Conservation (phyloP, 2,329 filamentous ascomycete genomes). For the Aquanectria penicillioides region DNA sequence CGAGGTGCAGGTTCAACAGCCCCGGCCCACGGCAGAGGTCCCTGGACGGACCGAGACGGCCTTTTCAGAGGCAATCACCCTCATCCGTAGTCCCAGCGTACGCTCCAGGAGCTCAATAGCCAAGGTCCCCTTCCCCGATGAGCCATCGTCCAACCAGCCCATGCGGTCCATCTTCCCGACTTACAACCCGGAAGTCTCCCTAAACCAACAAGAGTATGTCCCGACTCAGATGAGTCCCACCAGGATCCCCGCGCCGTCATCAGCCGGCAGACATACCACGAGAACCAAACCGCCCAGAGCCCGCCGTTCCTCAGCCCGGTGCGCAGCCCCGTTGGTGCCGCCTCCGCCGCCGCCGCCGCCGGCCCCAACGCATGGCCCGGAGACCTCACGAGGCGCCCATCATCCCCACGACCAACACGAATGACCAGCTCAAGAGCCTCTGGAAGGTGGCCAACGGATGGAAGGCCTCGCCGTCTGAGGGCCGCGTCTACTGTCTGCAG, state of each 20-base stretch:
- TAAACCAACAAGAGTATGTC: conserved; percentile 76
- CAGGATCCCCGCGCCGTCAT: conserved; percentile 72
- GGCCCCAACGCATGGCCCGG: conserved; percentile 40
- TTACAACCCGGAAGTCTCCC: conserved; percentile 74
- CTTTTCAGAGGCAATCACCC: conserved; percentile 61
- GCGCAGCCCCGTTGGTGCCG: conserved; percentile 35
- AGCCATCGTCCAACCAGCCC: conserved; percentile 43
- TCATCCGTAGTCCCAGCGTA: conserved; percentile 60
- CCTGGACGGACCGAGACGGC: conserved; percentile 60
- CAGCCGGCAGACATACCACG: conserved; percentile 69
- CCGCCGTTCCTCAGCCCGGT: conserved; percentile 34
- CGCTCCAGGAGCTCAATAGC: conserved; percentile 66
- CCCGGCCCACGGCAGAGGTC: conserved; percentile 53
- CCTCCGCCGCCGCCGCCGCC: conserved; percentile 23
- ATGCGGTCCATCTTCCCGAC: conserved; percentile 80
- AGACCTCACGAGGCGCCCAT: conserved; percentile 54
- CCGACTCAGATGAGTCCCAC: conserved; percentile 73
- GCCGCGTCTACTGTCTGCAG: conserved; percentile 67
- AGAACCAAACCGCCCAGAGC: conserved; percentile 31
- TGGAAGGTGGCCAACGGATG: conserved; percentile 79
- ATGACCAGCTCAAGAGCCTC: conserved; percentile 70
- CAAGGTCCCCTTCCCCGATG: conserved; percentile 59
- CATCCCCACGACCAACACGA: conserved; percentile 63
- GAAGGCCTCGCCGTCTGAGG: conserved; percentile 69
- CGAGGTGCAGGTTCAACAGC: conserved; percentile 48